These are phyloP conservation scores for Verticillium dahliae DNA, from an alignment of 2,329 filamentous ascomycete genomes.

Conservation along the genomic window DNA sequence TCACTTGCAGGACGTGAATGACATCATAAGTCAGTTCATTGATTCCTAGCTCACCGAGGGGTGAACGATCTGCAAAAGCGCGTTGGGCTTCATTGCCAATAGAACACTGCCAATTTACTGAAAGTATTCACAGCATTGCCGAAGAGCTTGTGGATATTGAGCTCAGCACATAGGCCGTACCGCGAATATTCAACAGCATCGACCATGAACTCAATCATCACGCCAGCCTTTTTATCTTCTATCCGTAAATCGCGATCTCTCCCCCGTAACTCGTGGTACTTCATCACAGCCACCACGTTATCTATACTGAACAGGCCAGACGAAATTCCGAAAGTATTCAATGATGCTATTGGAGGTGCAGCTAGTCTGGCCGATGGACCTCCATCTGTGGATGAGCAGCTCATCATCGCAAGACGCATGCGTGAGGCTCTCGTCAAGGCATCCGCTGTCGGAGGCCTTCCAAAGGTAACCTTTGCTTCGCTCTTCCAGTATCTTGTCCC, in stretches of 20 bases:
- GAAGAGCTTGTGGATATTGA: no score
- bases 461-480: constrained; percentile 31
- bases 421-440: constrained; percentile 43
- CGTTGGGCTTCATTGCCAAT: no score
- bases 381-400: constrained; percentile 26
- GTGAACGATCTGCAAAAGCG: no score
- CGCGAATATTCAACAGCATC: constrained; percentile 5
- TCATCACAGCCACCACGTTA: constrained; percentile 37
- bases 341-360: constrained; percentile 29
- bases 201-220: constrained; percentile 23
- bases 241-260: constrained; percentile 33
- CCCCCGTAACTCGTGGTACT: constrained; percentile 40
- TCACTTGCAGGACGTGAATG: no score
- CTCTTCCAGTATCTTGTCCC: not conserved
- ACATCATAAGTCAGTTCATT: no score
- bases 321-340: constrained; percentile 37
- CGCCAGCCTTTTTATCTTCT: constrained; percentile 31
- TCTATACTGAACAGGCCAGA: constrained; percentile 41
- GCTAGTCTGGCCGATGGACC: constrained; percentile 13
- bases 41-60: no score
- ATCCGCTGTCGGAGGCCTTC: constrained; percentile 39
- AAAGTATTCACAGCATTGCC: no score
- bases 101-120: no score
- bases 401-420: constrained; percentile 36
- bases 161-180: not conserved